A percentile compares a stretch with the other conserved stretches of the same genome.
Evolutionary conservation across 345 rosid species (phyloP).

Genomic region (Linum lewisii): DNA sequence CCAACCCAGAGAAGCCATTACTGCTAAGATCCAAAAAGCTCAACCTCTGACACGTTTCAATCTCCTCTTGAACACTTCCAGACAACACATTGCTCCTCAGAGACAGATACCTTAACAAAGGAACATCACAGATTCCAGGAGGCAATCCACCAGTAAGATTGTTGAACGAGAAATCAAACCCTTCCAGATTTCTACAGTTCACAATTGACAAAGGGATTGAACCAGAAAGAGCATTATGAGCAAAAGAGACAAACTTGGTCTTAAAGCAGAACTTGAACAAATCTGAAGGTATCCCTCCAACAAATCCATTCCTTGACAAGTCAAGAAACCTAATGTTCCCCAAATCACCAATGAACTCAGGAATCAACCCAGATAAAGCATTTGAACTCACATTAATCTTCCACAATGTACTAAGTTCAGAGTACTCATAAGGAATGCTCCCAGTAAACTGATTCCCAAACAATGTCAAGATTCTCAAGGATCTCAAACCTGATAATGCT

Average conservation of each 20-base stretch:
- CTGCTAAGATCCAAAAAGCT: slow-evolving; percentile 62
- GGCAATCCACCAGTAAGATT: slow-evolving; percentile 58
- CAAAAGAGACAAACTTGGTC: slow-evolving; percentile 67
- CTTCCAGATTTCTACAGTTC: slow-evolving; percentile 63
- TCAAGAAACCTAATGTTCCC: slow-evolving; percentile 81
- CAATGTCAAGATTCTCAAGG: slow-evolving; percentile 71
- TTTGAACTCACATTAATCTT: slow-evolving; percentile 91
- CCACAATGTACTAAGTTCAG: slow-evolving; percentile 57
- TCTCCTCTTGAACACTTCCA: slow-evolving; percentile 48
- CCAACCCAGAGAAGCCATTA: slow-evolving; percentile 55
- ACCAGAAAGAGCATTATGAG: slow-evolving; percentile 67
- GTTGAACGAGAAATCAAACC: slow-evolving; percentile 82
- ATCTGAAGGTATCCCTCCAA: slow-evolving; percentile 54
- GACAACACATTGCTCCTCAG: slow-evolving; percentile 53
- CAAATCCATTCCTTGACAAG: slow-evolving; percentile 65
- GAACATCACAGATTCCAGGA: slow-evolving; percentile 46
- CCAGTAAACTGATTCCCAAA: slow-evolving; percentile 80
- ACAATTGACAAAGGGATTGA: slow-evolving; percentile 53
- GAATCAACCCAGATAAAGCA: slow-evolving; percentile 77
- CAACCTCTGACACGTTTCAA: slow-evolving; percentile 50
- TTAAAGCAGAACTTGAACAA: slow-evolving; percentile 63
- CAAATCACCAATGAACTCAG: slow-evolving; percentile 75
- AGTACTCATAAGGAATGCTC: slow-evolving; percentile 66
- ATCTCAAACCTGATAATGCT: slow-evolving; percentile 60
- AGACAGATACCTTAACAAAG: slow-evolving; percentile 49